Base-by-base conservation (phyloP, 164 flowering plant species). In the Stephania japonica region DNA sequence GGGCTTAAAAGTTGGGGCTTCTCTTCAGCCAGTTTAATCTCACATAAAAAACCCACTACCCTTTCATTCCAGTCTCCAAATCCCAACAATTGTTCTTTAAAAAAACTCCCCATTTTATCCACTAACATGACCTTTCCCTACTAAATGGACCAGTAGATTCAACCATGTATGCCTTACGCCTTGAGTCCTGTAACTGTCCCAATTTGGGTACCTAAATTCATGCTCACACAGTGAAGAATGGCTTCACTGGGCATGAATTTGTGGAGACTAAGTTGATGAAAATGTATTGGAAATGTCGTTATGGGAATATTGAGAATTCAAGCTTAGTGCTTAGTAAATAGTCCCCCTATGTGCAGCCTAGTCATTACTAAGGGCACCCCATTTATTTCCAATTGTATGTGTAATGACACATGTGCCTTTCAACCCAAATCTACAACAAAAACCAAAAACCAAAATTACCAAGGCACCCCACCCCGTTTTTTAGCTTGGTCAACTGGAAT, bases 211-310 rank as follows among this genome's bases (percentile, higher is more conserved):
- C 74, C 76, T 89, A 87, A 73, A 67, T 90, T 12, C 94, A 91
- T 56, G 87, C 86, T 53, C 89, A 83, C 73, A 12, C 81, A 10
- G 50, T 88, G 11, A 90, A 88, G 76, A 71, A 80, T 38, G 91
- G 92, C 72, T 88, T 87, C 78, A 77, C 62, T 42, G 84, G 86
- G 32, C 82, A 88, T 41, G 84, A 80, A 73, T 91, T 86, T 71
- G 73, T 87, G 26, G 84, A 77, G 42, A 88, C 91, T 3, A 89
- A 86, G 80, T 70, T 91, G 74, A 77, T 90, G 21, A 84, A 85
- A 65, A 82, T 87, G 89, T 89, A 89, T 64, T 89, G 82, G 5
- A 80, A 77, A 72, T 82, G 74, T n/a, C 16, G 5, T n/a, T n/a
- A n/a, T 47, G 88, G 85, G 27, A 75, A 80, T 78, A 68, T 87